phyloP scores from a whole-genome alignment of 2,329 filamentous ascomycete species.

The Immersiporthe knoxdaviesiana region DNA sequence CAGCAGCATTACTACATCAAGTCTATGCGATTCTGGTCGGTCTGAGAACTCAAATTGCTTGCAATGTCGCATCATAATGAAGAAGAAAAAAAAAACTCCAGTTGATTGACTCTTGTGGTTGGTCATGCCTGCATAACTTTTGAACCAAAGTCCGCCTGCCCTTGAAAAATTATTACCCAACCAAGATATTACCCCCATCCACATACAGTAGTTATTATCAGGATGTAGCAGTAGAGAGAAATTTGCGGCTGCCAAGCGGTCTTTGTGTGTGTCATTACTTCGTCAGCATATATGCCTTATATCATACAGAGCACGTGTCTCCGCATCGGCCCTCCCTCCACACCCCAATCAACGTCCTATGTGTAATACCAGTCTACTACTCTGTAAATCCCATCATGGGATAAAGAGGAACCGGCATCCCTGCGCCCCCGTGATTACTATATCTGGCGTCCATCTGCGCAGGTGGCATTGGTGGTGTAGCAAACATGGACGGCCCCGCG shows the following conservation, averaged over 20 bases:
- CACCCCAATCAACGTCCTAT: background rate
- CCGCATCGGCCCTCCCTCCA: background rate
- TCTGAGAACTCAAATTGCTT: background rate
- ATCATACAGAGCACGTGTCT: background rate
- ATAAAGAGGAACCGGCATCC: conserved; percentile 23
- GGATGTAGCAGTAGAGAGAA: background rate
- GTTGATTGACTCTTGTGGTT: background rate
- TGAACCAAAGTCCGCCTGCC: no score
- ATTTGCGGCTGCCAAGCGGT: background rate
- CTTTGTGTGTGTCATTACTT: background rate
- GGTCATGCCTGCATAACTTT: background rate
- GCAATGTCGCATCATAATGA: background rate
- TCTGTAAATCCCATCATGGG: conserved; percentile 25
- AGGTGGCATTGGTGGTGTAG: conserved; percentile 14
- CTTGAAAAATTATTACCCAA: background rate
- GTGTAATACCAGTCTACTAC: conserved; percentile 4
- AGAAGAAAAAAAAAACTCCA: background rate
- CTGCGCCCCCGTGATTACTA: background rate
- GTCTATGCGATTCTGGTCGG: background rate
- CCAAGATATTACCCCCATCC: background rate
- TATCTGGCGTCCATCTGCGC: conserved; percentile 9
- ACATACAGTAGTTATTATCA: background rate
- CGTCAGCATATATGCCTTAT: background rate
- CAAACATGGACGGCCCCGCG: conserved; percentile 8
- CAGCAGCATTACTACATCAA: background rate